Evolutionary conservation across 371 early-diverging fungal species (phyloP), one percentile per base, ranked within the genome.

Genomic region (Syncephalastrum racemosum): DNA sequence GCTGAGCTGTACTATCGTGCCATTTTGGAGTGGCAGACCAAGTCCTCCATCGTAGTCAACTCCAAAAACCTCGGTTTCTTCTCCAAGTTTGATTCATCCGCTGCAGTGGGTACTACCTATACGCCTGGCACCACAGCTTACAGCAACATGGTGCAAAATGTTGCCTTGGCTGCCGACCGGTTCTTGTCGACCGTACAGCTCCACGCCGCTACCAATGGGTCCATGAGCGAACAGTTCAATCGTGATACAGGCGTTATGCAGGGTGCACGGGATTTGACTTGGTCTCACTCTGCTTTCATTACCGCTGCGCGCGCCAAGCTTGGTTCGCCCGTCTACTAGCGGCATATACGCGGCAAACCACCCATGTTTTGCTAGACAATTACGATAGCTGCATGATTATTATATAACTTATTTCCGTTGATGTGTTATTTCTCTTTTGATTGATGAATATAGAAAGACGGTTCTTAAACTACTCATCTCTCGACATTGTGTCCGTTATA

Each of bases 221-320:
- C 68, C 8, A 71, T 90, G 64, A 60, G 66, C 22, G 92, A 92
- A 66, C 87, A 91, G 68, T 84, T 79, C 67, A 53, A 80, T 51
- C 58, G 80, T 2, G 42, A 60, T 31, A 71, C 69, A 7, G 92
- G 92, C 0, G 75, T 59, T 24, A 64, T 73, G 44, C 67, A 61
- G 3, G 90, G 90, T 15, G 93, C 92, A 5, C 44, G 60, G 6
- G 81, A 91, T 56, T 60, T 92, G 59, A 92, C 91, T 0, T 91
- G 93, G 93, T 81, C 81, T 40, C 86, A 91, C 61, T 85, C 87
- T 3, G 73, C 85, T n/a, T 74, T 85, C 41, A 59, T 82, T 13
- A 71, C 84, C 18, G 85, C 88, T 16, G 43, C 58, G 14, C 46
- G 44, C 23, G 58, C 58, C 20, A 36, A 58, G 10, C 14, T 18